Conservation (phyloP, 805 yeast genomes). For the Ogataea minuta region DNA sequence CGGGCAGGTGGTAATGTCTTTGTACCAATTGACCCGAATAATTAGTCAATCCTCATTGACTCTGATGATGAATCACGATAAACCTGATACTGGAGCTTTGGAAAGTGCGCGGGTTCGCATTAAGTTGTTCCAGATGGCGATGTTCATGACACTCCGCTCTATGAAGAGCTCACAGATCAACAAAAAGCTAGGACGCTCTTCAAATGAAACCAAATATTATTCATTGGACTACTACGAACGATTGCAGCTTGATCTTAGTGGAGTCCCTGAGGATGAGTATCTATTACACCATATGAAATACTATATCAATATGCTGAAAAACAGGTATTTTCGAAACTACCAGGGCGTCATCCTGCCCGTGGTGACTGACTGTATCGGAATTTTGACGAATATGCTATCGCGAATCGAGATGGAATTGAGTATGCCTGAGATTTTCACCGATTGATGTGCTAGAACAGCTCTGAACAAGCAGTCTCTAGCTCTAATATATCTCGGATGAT, state of each 20-base stretch:
- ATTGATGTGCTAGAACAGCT: slow-evolving; percentile 38
- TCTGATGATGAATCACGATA: background rate
- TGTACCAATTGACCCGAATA: slow-evolving; percentile 13
- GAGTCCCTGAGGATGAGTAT: slow-evolving; percentile 13
- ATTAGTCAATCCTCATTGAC: slow-evolving; percentile 11
- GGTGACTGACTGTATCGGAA: slow-evolving; percentile 22
- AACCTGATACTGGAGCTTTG: slow-evolving; percentile 5
- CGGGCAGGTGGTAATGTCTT: slow-evolving; percentile 5
- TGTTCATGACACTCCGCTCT: slow-evolving; percentile 14
- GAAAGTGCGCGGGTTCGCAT: slow-evolving; percentile 18
- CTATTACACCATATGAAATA: slow-evolving; percentile 10
- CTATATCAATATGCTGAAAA: slow-evolving; percentile 14
- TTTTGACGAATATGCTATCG: slow-evolving; percentile 17
- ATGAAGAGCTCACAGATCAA: slow-evolving; percentile 8
- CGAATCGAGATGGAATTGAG: slow-evolving; percentile 21
- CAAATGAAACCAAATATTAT: slow-evolving; percentile 3
- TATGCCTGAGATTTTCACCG: slow-evolving; percentile 15
- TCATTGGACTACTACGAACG: slow-evolving; percentile 6
- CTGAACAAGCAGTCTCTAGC: slow-evolving; percentile 49
- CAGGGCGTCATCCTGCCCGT: slow-evolving; percentile 19
- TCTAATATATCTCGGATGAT: slow-evolving; percentile 60
- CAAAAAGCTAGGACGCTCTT: slow-evolving; percentile 1
- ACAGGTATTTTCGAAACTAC: slow-evolving; percentile 19
- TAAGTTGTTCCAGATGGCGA: slow-evolving; percentile 20
- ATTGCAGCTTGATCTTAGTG: slow-evolving; percentile 7